Evolutionary conservation across 129 eudicot genomes (phyloP), one percentile per base, ranked within the genome.

Genomic region (Artemisia tridentata): DNA sequence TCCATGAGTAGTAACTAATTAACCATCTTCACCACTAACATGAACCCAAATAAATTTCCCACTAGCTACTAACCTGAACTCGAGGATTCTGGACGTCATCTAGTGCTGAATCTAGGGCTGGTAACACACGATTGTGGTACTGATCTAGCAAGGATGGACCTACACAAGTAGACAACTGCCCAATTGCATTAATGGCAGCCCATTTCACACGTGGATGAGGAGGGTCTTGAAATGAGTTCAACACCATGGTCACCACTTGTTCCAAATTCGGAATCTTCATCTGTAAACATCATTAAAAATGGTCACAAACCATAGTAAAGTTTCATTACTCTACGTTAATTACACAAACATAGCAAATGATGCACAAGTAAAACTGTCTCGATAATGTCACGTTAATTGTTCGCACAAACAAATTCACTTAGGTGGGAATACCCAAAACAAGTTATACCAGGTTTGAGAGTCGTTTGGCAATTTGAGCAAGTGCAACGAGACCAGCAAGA

Each of bases 221-320:
- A 17, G 92, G 89, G 75, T 89, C 96, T 87, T 93, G 92, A 75
- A 89, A 89, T 1, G 1, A 0, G 0, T 0, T 1, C 1, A 0
- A 0, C 29, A 93, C 97, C 98, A 89, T 89, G 72, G 69, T 79
- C 52, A 93, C 97, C 63, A 93, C 96, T 85, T 89, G 97, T 66
- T 93, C 98, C 85, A 93, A 75, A 74, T n/a, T n/a, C n/a, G n/a
- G n/a, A n/a, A n/a, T n/a, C n/a, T 89, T 93, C 62, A 89, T 97
- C 99, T 93, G 41, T 5, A 31, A 0, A 79, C 54, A 72, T 73
- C 52, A 68, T 57, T 60, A 73, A 31, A 73, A 6, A 31, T 0
- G 41, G 41, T 31, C 41, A 31, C 41, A 31, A 31, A 31, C 41
- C 41, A 4, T 4, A 5, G 41, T 31, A 5, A 5, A 0, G 7